These are phyloP conservation scores for Moniliophthora roreri DNA, from an alignment of 1,284 basidiomycete species.

Conservation along the genomic window DNA sequence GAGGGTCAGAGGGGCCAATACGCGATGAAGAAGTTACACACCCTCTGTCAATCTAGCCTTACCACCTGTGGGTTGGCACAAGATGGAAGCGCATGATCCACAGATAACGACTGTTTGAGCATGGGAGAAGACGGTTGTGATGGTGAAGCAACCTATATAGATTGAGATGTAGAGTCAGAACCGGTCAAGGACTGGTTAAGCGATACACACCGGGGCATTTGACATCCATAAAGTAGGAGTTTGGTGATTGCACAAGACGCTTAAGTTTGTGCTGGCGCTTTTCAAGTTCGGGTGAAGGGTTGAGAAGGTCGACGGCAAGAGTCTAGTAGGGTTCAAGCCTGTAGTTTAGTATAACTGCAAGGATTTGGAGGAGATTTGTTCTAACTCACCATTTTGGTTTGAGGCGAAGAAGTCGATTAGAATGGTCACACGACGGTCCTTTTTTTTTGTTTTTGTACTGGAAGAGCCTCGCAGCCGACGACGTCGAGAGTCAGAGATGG, in stretches of 20 bases:
- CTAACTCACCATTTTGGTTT: constrained; percentile 5
- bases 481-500: not conserved
- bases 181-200: constrained; percentile 14
- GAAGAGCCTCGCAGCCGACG: not conserved
- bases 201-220: constrained; percentile 87
- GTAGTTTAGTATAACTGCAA: not conserved
- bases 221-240: constrained; percentile 99
- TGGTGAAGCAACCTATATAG: constrained; percentile 82
- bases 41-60: constrained; percentile 98
- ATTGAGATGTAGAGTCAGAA: constrained; percentile 13
- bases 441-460: constrained; percentile 2
- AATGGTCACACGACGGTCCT: constrained; percentile 8
- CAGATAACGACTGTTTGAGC: constrained; percentile 94
- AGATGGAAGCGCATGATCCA: constrained; percentile 89
- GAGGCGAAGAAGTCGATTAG: not conserved
- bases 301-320: constrained; percentile 98
- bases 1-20: not conserved
- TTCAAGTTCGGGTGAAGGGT: constrained; percentile 90
- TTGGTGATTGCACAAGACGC: constrained; percentile 96
- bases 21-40: constrained; percentile 41
- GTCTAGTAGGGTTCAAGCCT: constrained; percentile 51
- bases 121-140: constrained; percentile 95
- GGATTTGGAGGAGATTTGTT: constrained; percentile 12
- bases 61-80: constrained; percentile 99
- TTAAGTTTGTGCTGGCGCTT: constrained; percentile 97